These are phyloP conservation scores for Pseudocercospora cruenta DNA, from an alignment of 2,329 filamentous ascomycete genomes.

Conservation along the genomic window DNA sequence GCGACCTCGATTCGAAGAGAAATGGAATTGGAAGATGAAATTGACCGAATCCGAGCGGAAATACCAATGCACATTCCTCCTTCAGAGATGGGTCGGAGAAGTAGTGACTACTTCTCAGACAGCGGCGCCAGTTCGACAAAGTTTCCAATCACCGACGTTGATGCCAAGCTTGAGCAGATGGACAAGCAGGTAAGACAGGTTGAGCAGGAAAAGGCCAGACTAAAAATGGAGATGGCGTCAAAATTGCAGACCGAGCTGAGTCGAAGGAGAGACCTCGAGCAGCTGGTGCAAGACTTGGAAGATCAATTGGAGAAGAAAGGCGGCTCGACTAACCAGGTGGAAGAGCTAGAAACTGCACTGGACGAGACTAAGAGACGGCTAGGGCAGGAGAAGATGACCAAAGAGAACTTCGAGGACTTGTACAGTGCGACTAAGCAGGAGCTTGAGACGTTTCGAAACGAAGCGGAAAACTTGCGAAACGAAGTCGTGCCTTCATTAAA, in stretches of 20 bases:
- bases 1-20: constrained; percentile 91
- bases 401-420: constrained; percentile 92
- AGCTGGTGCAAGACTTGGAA: constrained; percentile 80
- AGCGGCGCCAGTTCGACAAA: constrained; percentile 86
- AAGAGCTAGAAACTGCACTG: constrained; percentile 76
- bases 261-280: constrained; percentile 74
- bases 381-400: constrained; percentile 80
- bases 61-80: constrained; percentile 54
- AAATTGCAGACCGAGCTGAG: constrained; percentile 86
- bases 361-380: constrained; percentile 83
- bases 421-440: constrained; percentile 81
- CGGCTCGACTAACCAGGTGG: constrained; percentile 52
- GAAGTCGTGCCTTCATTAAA: constrained; percentile 81
- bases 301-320: constrained; percentile 70
- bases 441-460: constrained; percentile 78
- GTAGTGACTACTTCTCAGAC: constrained; percentile 98
- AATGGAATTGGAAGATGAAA: constrained; percentile 93
- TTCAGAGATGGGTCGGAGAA: constrained; percentile 65
- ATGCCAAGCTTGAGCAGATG: constrained; percentile 68
- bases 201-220: constrained; percentile 87
- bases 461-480: constrained; percentile 89
- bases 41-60: constrained; percentile 85
- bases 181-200: constrained; percentile 80
- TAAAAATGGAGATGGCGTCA: constrained; percentile 80
- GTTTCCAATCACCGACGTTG: constrained; percentile 66